Evolutionary conservation across 192 early-diverging fungal species (phyloP).

Genomic region (Coemansia sp.): DNA sequence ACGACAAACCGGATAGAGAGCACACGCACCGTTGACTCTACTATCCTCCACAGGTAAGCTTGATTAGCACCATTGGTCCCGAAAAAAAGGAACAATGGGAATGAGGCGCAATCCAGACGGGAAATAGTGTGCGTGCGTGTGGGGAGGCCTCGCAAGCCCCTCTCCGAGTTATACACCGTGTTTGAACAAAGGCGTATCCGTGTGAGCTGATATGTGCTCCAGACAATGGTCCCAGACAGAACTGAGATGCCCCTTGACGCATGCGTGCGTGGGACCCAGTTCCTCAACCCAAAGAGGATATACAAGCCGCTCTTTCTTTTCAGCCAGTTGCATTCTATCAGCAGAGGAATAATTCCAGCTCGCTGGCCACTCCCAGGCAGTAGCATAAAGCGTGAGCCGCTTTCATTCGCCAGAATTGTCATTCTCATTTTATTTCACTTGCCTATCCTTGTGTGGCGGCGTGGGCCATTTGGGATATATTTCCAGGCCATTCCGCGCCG

Average conservation of each 20-base stretch:
- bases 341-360: background rate
- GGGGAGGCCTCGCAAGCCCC: too few species aligned
- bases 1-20: background rate
- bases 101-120: too few species aligned
- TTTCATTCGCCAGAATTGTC: background rate
- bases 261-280: background rate
- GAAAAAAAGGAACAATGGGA: too few species aligned
- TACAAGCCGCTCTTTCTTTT: background rate
- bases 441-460: too few species aligned
- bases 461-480: too few species aligned
- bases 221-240: background rate
- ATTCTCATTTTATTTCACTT: background rate
- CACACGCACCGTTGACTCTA: background rate
- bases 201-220: too few species aligned
- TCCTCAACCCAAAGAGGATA: background rate
- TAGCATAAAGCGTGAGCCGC: background rate
- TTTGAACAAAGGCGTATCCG: too few species aligned
- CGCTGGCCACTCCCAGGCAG: background rate
- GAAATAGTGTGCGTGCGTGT: too few species aligned
- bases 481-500: too few species aligned
- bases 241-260: background rate
- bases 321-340: constrained; percentile 9
- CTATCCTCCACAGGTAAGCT: background rate
- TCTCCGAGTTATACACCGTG: too few species aligned
- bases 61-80: too few species aligned